A percentile compares a stretch with the other conserved stretches of the same genome.
Conservation (phyloP, 2,329 filamentous ascomycete species). For the Fusarium caatingaense region DNA sequence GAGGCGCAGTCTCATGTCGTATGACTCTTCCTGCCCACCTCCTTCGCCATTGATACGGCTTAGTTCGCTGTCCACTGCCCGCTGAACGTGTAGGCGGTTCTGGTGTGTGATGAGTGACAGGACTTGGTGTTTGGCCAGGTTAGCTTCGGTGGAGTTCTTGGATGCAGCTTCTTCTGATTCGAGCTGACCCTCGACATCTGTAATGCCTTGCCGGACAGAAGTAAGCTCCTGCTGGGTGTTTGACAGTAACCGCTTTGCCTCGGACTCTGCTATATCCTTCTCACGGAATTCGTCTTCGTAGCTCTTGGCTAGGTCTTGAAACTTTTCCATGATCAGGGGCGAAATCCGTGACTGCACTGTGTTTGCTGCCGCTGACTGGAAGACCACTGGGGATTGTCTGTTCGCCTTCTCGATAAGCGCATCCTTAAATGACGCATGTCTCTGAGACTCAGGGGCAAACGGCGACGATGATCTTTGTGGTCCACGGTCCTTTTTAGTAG, state of each 20-base stretch:
- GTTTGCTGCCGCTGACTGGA: slow-evolving; percentile 74
- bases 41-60: slow-evolving; percentile 62
- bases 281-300: slow-evolving; percentile 82
- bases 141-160: slow-evolving; percentile 64
- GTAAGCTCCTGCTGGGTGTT: slow-evolving; percentile 77
- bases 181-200: slow-evolving; percentile 65
- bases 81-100: slow-evolving; percentile 64
- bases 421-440: slow-evolving; percentile 65
- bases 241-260: slow-evolving; percentile 72
- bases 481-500: slow-evolving; percentile 72
- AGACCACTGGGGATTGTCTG: slow-evolving; percentile 56
- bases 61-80: slow-evolving; percentile 64
- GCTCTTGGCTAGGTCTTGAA: slow-evolving; percentile 74
- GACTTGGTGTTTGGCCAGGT: slow-evolving; percentile 60
- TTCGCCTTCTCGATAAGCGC: slow-evolving; percentile 57
- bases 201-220: slow-evolving; percentile 68
- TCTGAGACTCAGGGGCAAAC: slow-evolving; percentile 72
- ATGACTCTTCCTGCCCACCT: slow-evolving; percentile 56
- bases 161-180: slow-evolving; percentile 66
- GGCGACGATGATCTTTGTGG: slow-evolving; percentile 81
- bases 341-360: slow-evolving; percentile 76
- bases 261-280: slow-evolving; percentile 76
- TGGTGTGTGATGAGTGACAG: slow-evolving; percentile 63
- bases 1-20: slow-evolving; percentile 67
- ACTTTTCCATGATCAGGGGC: slow-evolving; percentile 76